Percentiles rank a stretch among this genome's conserved stretches.
Evolutionary conservation across 495 filamentous ascomycete genomes (phyloP).

Genomic region (Venustampulla echinocandica): DNA sequence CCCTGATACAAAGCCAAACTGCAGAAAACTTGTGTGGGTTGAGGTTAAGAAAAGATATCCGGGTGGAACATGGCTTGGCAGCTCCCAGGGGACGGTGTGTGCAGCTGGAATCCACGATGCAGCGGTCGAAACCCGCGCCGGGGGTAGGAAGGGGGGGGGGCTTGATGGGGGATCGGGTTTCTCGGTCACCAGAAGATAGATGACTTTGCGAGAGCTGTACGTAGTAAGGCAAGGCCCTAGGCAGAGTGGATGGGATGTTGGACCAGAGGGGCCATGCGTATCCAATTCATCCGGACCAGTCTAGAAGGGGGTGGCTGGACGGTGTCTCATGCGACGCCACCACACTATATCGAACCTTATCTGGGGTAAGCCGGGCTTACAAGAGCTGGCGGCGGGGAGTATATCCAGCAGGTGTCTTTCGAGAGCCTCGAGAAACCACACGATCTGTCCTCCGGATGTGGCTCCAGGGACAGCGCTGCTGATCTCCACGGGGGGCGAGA

Average conservation of each 20-base stretch:
- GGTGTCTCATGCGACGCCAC: slow-evolving; percentile 20
- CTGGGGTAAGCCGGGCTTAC: slow-evolving; percentile 21
- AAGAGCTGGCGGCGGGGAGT: slow-evolving; percentile 18
- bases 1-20: slow-evolving; percentile 27
- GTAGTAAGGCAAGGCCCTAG: too few species aligned
- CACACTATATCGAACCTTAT: slow-evolving; percentile 14
- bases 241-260: background rate
- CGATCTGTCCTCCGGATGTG: slow-evolving; percentile 2
- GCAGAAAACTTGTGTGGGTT: slow-evolving; percentile 22
- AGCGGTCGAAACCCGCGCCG: slow-evolving; percentile 9
- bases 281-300: too few species aligned
- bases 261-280: background rate
- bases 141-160: background rate
- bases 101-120: slow-evolving; percentile 17
- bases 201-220: too few species aligned
- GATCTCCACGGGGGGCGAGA: too few species aligned
- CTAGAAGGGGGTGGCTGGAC: slow-evolving; percentile 21
- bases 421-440: background rate
- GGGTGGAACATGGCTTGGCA: slow-evolving; percentile 15
- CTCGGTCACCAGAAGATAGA: slow-evolving; percentile 1
- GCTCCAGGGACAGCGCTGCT: slow-evolving; percentile 11
- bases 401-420: slow-evolving; percentile 10
- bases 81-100: background rate
- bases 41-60: slow-evolving; percentile 17
- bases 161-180: background rate